phyloP scores from a whole-genome alignment of 2,329 filamentous ascomycete genomes.

The Ramularia endophylla region DNA sequence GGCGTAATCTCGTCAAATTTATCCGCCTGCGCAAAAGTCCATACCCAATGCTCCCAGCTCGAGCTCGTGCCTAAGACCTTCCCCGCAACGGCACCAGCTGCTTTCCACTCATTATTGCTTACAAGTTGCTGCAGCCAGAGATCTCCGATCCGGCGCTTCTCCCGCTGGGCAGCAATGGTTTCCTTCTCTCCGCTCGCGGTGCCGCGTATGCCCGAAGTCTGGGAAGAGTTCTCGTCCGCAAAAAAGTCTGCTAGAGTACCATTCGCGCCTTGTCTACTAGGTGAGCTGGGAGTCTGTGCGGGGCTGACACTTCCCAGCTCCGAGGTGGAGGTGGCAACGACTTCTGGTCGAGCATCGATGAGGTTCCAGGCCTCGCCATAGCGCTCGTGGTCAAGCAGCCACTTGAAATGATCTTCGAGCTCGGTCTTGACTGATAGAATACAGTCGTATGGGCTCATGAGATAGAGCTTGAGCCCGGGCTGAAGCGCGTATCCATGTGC shows the following conservation, averaged over 20 bases:
- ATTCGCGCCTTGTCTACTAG: conserved; percentile 34
- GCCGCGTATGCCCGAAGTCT: conserved; percentile 31
- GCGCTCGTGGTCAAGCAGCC: conserved; percentile 74
- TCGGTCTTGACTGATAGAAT: conserved; percentile 87
- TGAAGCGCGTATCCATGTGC: conserved; percentile 46
- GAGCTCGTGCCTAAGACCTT: conserved; percentile 74
- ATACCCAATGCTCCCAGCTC: conserved; percentile 94
- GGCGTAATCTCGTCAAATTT: conserved; percentile 86
- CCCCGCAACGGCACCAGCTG: conserved; percentile 73
- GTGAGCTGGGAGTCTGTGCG: conserved; percentile 36
- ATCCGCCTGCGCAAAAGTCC: conserved; percentile 78
- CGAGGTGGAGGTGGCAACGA: conserved; percentile 37
- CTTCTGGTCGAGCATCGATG: conserved; percentile 79
- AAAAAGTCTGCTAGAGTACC: conserved; percentile 41
- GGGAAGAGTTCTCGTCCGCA: conserved; percentile 54
- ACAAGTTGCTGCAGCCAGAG: conserved; percentile 88
- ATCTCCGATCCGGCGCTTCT: conserved; percentile 87
- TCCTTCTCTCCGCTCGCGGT: conserved; percentile 36
- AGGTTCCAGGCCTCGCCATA: conserved; percentile 87
- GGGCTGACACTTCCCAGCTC: conserved; percentile 31
- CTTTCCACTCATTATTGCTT: conserved; percentile 64
- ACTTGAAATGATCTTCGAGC: conserved; percentile 74
- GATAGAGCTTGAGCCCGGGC: conserved; percentile 73
- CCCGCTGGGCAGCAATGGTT: conserved; percentile 63
- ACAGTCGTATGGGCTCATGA: conserved; percentile 95